Evolutionary conservation across 306 rosid genomes (phyloP).

Genomic region (Astragalus glycyphyllos): DNA sequence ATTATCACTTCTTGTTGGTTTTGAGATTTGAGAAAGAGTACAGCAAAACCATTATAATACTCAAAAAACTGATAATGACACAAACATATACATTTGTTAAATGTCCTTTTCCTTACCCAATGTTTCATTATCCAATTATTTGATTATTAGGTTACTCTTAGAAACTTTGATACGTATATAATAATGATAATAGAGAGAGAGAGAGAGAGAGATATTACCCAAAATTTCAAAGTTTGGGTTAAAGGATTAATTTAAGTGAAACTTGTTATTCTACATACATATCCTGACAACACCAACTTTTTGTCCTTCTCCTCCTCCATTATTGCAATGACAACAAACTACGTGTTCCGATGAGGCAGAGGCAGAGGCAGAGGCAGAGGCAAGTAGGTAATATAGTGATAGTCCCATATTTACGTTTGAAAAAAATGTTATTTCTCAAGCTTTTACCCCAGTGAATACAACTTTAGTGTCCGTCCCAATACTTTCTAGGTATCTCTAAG

Average conservation of each 20-base stretch:
- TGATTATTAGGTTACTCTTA: slow-evolving; percentile 43
- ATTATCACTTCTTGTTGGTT: background rate
- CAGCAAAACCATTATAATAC: slow-evolving; percentile 43
- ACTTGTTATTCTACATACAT: slow-evolving; percentile 21
- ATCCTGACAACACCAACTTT: background rate
- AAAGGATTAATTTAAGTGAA: slow-evolving; percentile 26
- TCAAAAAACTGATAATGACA: slow-evolving; percentile 38
- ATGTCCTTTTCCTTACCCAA: slow-evolving; percentile 52
- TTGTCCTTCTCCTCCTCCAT: slow-evolving; percentile 36
- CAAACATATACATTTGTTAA: slow-evolving; percentile 42
- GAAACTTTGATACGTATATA: slow-evolving; percentile 48
- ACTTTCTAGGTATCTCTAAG: no score
- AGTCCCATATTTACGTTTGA: no score
- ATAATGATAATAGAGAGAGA: slow-evolving; percentile 9
- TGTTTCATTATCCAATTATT: slow-evolving; percentile 45
- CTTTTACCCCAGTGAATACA: no score
- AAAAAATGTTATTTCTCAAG: no score
- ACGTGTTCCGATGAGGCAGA: slow-evolving; percentile 14
- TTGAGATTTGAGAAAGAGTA: slow-evolving; percentile 30
- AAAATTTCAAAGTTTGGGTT: slow-evolving; percentile 39
- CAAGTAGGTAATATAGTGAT: no score
- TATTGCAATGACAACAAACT: slow-evolving; percentile 34
- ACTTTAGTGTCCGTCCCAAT: no score
- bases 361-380: no score
- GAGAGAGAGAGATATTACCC: slow-evolving; percentile 31